Evolutionary conservation across 805 yeast genomes (phyloP).

Genomic region (Pichia cephalocereana): DNA sequence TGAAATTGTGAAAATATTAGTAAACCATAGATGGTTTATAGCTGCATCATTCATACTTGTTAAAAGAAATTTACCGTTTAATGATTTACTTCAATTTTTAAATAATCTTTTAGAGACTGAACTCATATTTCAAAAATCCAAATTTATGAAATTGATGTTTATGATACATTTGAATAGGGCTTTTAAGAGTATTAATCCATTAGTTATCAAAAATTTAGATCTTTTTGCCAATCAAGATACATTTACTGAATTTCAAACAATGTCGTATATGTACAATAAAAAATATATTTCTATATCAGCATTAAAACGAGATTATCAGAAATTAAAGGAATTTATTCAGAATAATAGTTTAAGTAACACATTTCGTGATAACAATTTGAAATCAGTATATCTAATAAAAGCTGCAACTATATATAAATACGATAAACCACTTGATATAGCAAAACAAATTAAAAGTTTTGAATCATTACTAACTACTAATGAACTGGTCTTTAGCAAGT

Average conservation of each 20-base stretch:
- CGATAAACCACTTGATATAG: background rate
- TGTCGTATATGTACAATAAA: slow-evolving; percentile 4
- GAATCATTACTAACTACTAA: background rate
- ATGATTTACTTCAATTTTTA: slow-evolving; percentile 3
- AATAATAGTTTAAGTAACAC: background rate
- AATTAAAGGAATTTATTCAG: background rate
- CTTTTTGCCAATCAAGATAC: background rate
- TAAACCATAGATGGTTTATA: slow-evolving; percentile 8
- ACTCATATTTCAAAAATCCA: slow-evolving; percentile 7
- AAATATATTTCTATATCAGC: background rate
- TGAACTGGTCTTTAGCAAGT: background rate
- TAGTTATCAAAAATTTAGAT: slow-evolving; percentile 9
- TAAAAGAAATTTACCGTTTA: slow-evolving; percentile 2
- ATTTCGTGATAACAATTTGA: background rate
- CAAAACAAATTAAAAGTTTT: background rate
- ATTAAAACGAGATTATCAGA: slow-evolving; percentile 1
- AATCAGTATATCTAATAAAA: background rate
- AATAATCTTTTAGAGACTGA: slow-evolving; percentile 4
- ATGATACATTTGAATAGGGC: slow-evolving; percentile 5
- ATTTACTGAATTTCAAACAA: slow-evolving; percentile 2
- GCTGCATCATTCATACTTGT: slow-evolving; percentile 10
- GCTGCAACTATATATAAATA: background rate
- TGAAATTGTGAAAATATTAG: background rate
- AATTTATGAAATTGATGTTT: slow-evolving; percentile 7
- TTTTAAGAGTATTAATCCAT: slow-evolving; percentile 4